Evolutionary conservation across 495 filamentous ascomycete species (phyloP), one percentile per base, ranked within the genome.

Genomic region (Hyaloscypha finlandica): DNA sequence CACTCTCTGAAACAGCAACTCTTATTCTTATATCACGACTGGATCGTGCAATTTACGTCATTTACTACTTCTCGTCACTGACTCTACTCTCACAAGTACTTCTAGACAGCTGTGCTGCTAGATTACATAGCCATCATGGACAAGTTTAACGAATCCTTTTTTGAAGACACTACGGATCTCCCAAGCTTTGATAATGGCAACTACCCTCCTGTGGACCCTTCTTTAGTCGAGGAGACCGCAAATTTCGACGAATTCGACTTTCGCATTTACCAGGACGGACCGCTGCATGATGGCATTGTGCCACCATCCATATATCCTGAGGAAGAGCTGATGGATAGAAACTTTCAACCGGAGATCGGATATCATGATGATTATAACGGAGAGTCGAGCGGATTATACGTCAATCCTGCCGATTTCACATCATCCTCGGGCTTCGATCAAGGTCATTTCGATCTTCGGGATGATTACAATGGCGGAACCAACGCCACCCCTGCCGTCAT

Each of bases 1-100:
- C 29, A 33, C 12, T 33, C 2, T 59, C 31, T 39, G 9, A 9
- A 59, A 58, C n/a, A 20, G 33, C 35, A 8, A 3, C 53, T 11
- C 20, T 30, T 2, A 6, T 31, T 56, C 48, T 20, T 53, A 20
- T 33, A 4, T 30, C 59, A 30, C 59, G 39, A 35, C 59, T 59
- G 57, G 57, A 37, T 59, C 57, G 57, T 59, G 57, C 6, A 2
- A 20, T 22, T 59, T 39, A 8, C 57, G 42, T 48, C 53, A 56
- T 6, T 56, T 56, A 30, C 53, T 56, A 37, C 12, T 37, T 12
- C 12, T 37, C 35, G 35, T 37, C 35, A 37, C 35, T 37, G 8
- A 37, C 35, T 37, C 53, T 32, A 56, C 35, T 37, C 35, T 11
- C 31, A 59, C 30, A 59, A 19, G 35, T 29, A 59, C 35, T 59